Evolutionary conservation across 1,284 basidiomycete genomes (phyloP), one percentile per base, ranked within the genome.

Genomic region (Puccinia coronata): DNA sequence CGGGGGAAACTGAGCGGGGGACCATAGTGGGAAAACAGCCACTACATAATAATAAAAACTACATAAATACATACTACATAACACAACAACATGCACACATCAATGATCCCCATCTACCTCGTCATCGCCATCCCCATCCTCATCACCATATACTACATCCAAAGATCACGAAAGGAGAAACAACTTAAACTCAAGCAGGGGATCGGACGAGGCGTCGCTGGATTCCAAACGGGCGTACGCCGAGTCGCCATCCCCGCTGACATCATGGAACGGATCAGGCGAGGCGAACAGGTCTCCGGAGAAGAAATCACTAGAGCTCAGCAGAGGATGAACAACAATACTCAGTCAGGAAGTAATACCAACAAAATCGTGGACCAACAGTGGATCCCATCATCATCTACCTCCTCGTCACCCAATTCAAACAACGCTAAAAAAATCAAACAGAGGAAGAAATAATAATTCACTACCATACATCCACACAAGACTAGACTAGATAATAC

Each of bases 251-350:
- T 78, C n/a, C 76, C 76, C 20, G 23, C 39, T 39, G 76, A 78
- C 34, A 69, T 78, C 61, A 51, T 69, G 61, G 76, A 78, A n/a
- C 47, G 76, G 34, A 78, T 78, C 61, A 43, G 76, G 28, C 41
- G 76, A 43, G 76, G 76, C 12, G 76, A 78, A 70, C 63, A 78
- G 36, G 76, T 78, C 25, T 69, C 63, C 57, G 76, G 55, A 20
- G 76, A 67, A 41, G 76, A 78, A 57, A 78, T 78, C 63, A 78
- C 76, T 0, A 67, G 63, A 34, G 76, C 76, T 5, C 76, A 78
- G 49, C 63, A 78, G 57, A 18, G 61, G n/a, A 34, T 78, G 65
- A 41, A 28, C 71, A 57, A 31, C 9, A 74, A 36, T 6, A 51
- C 20, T 16, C 12, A 41, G 6, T 25, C 11, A n/a, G 43, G 41